These are phyloP conservation scores for Plasmodium vinckei DNA, from an alignment of 169 alveolate species.

Conservation along the genomic window DNA sequence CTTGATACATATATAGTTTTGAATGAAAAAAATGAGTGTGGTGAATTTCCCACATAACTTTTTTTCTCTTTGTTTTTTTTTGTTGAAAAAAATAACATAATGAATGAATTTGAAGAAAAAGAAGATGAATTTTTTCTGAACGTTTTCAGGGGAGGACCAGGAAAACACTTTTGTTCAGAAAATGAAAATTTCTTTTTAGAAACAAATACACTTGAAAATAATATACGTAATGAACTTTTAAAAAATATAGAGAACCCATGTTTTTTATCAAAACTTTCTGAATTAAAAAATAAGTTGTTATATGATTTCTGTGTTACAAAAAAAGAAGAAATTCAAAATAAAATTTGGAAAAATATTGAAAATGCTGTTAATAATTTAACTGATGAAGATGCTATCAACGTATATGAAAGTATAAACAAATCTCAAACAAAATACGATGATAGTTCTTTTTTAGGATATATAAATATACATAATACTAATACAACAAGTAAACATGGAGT, in stretches of 20 bases:
- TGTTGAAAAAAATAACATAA: not conserved
- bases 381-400: slow-evolving; percentile 26
- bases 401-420: slow-evolving; percentile 1
- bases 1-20: no score
- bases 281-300: slow-evolving; percentile 22
- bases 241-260: slow-evolving; percentile 26
- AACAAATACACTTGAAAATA: slow-evolving; percentile 22
- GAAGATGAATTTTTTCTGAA: slow-evolving; percentile 16
- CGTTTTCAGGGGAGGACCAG: slow-evolving; percentile 63
- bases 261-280: slow-evolving; percentile 28
- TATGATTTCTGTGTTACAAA: slow-evolving; percentile 25
- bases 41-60: no score
- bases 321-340: slow-evolving; percentile 45
- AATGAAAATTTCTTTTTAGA: slow-evolving; percentile 40
- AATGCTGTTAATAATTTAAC: slow-evolving; percentile 13
- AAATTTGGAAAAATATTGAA: slow-evolving; percentile 20
- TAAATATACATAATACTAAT: not conserved
- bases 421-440: not conserved
- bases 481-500: no score
- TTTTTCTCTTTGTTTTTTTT: no score
- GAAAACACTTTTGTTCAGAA: slow-evolving; percentile 35
- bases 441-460: slow-evolving; percentile 5
- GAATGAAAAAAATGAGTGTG: no score
- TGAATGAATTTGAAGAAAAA: not conserved
- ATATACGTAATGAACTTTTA: slow-evolving; percentile 42